phyloP scores from a whole-genome alignment of 768 basidiomycete species.

The Cystofilobasidium bisporidii region DNA sequence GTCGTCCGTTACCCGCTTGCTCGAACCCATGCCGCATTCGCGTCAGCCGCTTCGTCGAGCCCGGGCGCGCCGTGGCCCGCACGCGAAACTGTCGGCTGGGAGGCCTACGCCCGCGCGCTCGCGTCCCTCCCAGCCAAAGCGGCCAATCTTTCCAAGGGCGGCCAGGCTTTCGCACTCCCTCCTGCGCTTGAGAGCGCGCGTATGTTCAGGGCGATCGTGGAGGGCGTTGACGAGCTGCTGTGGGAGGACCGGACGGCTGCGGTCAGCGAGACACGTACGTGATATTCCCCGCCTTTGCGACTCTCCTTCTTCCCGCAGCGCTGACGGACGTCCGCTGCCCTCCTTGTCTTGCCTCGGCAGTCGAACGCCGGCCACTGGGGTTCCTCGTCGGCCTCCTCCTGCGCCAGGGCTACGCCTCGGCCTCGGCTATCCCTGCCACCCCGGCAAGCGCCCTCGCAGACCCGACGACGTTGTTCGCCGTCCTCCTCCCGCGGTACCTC shows the following conservation, averaged over 20 bases:
- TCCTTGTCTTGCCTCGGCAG: constrained; percentile 43
- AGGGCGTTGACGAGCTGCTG: constrained; percentile 7
- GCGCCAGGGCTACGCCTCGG: constrained; percentile 57
- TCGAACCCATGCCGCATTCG: constrained; percentile 47
- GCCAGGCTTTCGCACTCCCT: constrained; percentile 43
- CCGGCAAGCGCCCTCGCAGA: constrained; percentile 32
- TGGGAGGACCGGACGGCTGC: not conserved
- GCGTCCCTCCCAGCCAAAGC: constrained; percentile 65
- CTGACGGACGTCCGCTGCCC: constrained; percentile 49
- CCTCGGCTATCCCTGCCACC: constrained; percentile 48
- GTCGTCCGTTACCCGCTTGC: constrained; percentile 59
- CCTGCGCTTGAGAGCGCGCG: constrained; percentile 43
- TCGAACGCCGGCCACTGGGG: constrained; percentile 42
- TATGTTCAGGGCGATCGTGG: not conserved
- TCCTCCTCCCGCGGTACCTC: constrained; percentile 48
- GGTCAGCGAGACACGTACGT: too few species aligned
- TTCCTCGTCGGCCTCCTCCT: constrained; percentile 51
- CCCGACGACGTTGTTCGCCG: constrained; percentile 39
- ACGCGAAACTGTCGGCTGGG: constrained; percentile 49
- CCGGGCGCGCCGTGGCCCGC: not conserved
- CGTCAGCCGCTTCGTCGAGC: not conserved
- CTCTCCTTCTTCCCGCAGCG: too few species aligned
- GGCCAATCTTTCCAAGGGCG: constrained; percentile 56
- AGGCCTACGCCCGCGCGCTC: constrained; percentile 59
- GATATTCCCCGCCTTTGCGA: too few species aligned